Conservation (phyloP, 139 green algal species). For the Ostreobium quekettii region DNA sequence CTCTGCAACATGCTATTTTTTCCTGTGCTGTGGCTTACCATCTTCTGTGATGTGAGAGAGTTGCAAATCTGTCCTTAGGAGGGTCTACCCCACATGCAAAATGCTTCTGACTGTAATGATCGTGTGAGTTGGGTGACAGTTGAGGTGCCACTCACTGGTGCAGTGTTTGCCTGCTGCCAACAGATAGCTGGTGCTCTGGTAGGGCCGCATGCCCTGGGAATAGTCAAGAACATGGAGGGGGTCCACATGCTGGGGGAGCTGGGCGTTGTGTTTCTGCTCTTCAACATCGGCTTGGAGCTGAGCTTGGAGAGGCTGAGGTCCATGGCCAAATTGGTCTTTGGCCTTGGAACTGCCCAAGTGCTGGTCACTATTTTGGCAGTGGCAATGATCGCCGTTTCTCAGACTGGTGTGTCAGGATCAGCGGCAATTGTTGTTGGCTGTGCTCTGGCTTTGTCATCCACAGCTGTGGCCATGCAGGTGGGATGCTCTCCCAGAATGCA, state of each 20-base stretch:
- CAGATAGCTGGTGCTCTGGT: conserved; percentile 81
- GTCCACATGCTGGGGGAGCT: conserved; percentile 89
- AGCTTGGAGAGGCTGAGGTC: conserved; percentile 82
- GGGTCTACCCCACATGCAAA: too few relatives aligned
- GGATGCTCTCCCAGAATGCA: too few relatives aligned
- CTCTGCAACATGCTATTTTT: too few relatives aligned
- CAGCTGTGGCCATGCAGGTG: conserved; percentile 94
- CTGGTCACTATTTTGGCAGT: conserved; percentile 58
- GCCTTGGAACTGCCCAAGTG: conserved; percentile 87
- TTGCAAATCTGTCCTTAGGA: too few relatives aligned
- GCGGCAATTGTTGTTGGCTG: conserved; percentile 85
- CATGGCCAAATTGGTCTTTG: conserved; percentile 98
- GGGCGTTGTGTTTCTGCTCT: conserved; percentile 93
- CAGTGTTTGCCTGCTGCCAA: too few relatives aligned
- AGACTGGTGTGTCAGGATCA: conserved; percentile 52
- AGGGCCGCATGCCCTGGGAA: conserved; percentile 83
- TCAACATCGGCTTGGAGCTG: conserved; percentile 97
- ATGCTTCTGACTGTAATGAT: too few relatives aligned
- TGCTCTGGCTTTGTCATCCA: conserved; percentile 90
- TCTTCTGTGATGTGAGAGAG: too few relatives aligned
- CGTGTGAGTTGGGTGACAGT: too few relatives aligned
- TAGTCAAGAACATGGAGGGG: conserved; percentile 78
- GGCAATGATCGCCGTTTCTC: conserved; percentile 37
- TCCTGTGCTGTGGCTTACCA: too few relatives aligned
- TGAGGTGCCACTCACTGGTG: too few relatives aligned